phyloP scores from a whole-genome alignment of 1,284 basidiomycete genomes.

The Apiotrichum gracile region DNA sequence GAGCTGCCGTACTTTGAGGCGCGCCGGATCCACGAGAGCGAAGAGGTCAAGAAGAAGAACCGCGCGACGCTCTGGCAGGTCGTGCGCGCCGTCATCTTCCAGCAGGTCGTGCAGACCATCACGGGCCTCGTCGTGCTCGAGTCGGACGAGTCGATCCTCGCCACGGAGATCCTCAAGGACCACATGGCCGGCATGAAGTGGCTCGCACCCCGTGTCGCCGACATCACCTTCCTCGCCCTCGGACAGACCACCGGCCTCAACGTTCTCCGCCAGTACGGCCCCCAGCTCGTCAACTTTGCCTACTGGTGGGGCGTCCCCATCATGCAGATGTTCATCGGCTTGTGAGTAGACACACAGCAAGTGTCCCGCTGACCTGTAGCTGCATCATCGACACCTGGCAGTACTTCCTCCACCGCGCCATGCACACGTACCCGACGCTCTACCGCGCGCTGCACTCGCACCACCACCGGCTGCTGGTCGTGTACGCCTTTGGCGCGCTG shows the following conservation, averaged over 20 bases:
- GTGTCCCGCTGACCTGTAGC: conserved; percentile 50
- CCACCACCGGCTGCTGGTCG: conserved; percentile 94
- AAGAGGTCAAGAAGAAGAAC: conserved; percentile 72
- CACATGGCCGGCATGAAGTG: conserved; percentile 53
- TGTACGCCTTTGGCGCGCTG: conserved; percentile 92
- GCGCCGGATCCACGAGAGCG: conserved; percentile 81
- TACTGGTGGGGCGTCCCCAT: conserved; percentile 95
- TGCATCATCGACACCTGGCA: conserved; percentile 97
- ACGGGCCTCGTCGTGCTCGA: conserved; percentile 68
- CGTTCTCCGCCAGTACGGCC: conserved; percentile 51
- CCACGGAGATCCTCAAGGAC: conserved; percentile 49
- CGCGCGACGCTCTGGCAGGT: conserved; percentile 67
- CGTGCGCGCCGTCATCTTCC: conserved; percentile 69
- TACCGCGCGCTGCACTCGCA: conserved; percentile 90
- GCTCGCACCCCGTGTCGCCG: conserved; percentile 49
- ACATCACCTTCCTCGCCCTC: conserved; percentile 49
- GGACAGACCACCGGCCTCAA: conserved; percentile 42
- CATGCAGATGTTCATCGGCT: conserved; percentile 69
- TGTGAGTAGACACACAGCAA: conserved; percentile 57
- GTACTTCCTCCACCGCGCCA: conserved; percentile 87
- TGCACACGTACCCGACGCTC: conserved; percentile 86
- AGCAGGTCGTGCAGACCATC: conserved; percentile 78
- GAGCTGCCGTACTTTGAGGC: conserved; percentile 72
- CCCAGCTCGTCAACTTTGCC: conserved; percentile 57
- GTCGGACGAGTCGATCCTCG: conserved; percentile 47